A percentile compares a stretch with the other conserved stretches of the same genome.
These are phyloP conservation scores for Pulveroboletus sp. DNA, from an alignment of 768 basidiomycete species.

Conservation along the genomic window DNA sequence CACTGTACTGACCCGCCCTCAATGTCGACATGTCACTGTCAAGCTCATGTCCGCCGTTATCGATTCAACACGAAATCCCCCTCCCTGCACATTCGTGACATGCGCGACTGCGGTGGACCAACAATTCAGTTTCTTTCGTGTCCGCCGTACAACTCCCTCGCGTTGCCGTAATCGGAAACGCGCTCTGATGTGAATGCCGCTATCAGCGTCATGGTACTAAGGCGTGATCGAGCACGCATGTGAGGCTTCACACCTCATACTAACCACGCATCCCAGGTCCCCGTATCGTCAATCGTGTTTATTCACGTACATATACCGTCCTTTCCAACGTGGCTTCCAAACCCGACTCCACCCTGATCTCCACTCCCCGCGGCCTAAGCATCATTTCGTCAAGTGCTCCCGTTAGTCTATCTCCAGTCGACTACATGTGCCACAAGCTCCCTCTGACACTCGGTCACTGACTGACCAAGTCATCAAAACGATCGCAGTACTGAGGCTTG, in stretches of 20 bases:
- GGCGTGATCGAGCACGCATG: slow-evolving; percentile 30
- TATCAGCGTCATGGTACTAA: slow-evolving; percentile 21
- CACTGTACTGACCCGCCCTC: slow-evolving; percentile 12
- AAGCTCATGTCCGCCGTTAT: slow-evolving; percentile 21
- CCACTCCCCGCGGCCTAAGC: slow-evolving; percentile 29
- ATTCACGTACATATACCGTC: slow-evolving; percentile 34
- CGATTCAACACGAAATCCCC: slow-evolving; percentile 4
- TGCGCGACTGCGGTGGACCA: slow-evolving; percentile 17
- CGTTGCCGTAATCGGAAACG: slow-evolving; percentile 32
- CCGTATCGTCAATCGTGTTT: slow-evolving; percentile 31
- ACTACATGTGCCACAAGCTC: slow-evolving; percentile 13
- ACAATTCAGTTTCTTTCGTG: slow-evolving; percentile 18
- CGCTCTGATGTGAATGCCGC: slow-evolving; percentile 34
- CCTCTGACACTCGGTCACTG: slow-evolving; percentile 6
- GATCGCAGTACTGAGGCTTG: slow-evolving; percentile 18
- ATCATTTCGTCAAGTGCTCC: slow-evolving; percentile 14
- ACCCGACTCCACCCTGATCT: slow-evolving; percentile 32
- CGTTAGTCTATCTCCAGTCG: slow-evolving; percentile 12
- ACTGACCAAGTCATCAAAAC: slow-evolving; percentile 2
- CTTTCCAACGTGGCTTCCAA: slow-evolving; percentile 29
- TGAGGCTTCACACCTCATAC: slow-evolving; percentile 35
- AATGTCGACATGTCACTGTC: slow-evolving; percentile 28
- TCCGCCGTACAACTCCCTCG: slow-evolving; percentile 30
- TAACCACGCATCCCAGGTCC: slow-evolving; percentile 31
- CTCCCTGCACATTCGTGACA: slow-evolving; percentile 13